Base-by-base conservation (phyloP, 1,284 basidiomycete species). In the Malassezia slooffiae region DNA sequence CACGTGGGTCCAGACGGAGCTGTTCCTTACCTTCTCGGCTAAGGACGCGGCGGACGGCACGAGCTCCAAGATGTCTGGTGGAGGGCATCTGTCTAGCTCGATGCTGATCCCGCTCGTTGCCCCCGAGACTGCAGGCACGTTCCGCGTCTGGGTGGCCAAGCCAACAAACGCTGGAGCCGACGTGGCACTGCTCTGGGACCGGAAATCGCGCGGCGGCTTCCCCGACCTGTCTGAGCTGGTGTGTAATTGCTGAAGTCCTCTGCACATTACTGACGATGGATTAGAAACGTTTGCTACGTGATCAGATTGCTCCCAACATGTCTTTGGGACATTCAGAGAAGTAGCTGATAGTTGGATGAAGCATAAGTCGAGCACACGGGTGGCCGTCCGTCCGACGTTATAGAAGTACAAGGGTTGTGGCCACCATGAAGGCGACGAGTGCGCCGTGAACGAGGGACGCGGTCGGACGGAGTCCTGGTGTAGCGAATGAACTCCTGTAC, bases 1-100 rank as follows among this genome's bases (percentile, higher is more conserved):
- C 9, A 40, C 37, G 3, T 50, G 47, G 47, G 2, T 50, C 5
- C 47, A 50, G 34, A 50, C 47, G 10, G 47, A 50, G 27, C 34
- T 50, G 17, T 27, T 50, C 12, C 32, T 50, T 3, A 50, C 47
- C 7, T 50, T 50, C 15, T 41, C 41, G 8, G 38, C 23, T 2
- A 45, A 43, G 23, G 36, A 39, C 7, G 17, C 31, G 3, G 12
- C 17, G 20, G 31, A 38, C 7, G 33, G 22, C 0, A 19, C 4
- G 8, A 13, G 15, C 15, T 36, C 42, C 6, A 21, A 27, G 6
- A 42, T 37, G 12, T 50, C 47, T 2, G 42, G 38, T 5, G 47
- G 47, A 13, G 43, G 39, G 3, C 10, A 3, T 13, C 11, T 50
- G n/a, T 35, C 41, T 7, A 38, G 35, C 23, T 24, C 38, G 3